A percentile compares a stretch with the other conserved stretches of the same genome.
Evolutionary conservation across 768 basidiomycete species (phyloP).

Genomic region (Agrocybe pediades): DNA sequence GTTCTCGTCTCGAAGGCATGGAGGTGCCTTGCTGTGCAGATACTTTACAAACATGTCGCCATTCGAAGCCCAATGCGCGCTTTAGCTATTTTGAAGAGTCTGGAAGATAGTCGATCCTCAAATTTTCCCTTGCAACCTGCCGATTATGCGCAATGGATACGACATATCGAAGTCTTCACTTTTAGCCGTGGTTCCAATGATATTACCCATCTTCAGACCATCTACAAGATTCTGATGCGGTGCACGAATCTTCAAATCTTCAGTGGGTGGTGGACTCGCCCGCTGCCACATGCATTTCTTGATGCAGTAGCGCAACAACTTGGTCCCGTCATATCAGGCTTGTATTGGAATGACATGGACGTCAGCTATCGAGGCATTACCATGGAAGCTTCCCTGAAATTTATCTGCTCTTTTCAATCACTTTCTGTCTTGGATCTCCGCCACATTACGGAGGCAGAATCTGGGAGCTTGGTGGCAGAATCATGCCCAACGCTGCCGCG

Average conservation of each 20-base stretch:
- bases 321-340: constrained; percentile 39
- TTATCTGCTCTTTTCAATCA: constrained; percentile 40
- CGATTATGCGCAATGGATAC: constrained; percentile 46
- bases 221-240: constrained; percentile 45
- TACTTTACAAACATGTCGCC: constrained; percentile 48
- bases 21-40: constrained; percentile 41
- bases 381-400: constrained; percentile 32
- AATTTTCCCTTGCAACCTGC: neutral
- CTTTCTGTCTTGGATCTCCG: constrained; percentile 50
- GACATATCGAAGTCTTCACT: constrained; percentile 49
- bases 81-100: constrained; percentile 33
- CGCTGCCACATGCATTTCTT: constrained; percentile 45
- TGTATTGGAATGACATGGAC: constrained; percentile 46
- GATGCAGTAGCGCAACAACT: constrained; percentile 40
- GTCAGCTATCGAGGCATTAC: constrained; percentile 7
- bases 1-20: constrained; percentile 50
- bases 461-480: constrained; percentile 14
- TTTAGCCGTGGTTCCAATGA: constrained; percentile 41
- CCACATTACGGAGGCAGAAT: constrained; percentile 33
- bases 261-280: constrained; percentile 47
- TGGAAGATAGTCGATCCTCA: constrained; percentile 28
- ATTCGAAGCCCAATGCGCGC: constrained; percentile 48
- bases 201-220: constrained; percentile 38
- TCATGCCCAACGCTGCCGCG: constrained; percentile 36
- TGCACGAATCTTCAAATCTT: constrained; percentile 49